Evolutionary conservation across 2,329 filamentous ascomycete genomes (phyloP), one percentile per base, ranked within the genome.

Genomic region (Neopestalotiopsis sp.): DNA sequence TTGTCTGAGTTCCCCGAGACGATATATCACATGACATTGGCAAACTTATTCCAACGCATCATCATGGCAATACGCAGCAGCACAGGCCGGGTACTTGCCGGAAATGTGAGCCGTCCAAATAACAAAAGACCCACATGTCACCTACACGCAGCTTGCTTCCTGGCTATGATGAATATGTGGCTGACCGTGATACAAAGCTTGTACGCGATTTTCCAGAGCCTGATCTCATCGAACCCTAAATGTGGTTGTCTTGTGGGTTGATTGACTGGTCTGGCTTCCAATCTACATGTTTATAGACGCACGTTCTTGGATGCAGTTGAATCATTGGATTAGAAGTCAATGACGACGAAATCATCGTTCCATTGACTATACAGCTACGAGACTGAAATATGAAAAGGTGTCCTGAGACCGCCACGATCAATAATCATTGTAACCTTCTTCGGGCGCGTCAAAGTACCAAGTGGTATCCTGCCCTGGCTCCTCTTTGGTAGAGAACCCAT

Each of bases 401-500:
- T 49, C 14, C 1, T 20, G 45, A 9, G 13, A 7, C 17, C 45
- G 13, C 3, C 45, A 20, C 1, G 14, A 17, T 59, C 24, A 59
- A 59, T 59, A 59, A 12, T 30, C 24, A 17, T 32, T 34, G 10
- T 59, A 59, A 6, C 57, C 57, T 34, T 30, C 32, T 32, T 59
- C 57, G 14, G 57, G 57, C 17, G 24, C 20, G 4, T 59, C 57
- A 32, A 59, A 59, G 17, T 59, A 59, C 57, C 57, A 59, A 5
- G 57, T 59, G 10, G 57, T 59, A 10, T 59, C 57, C 9, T 32
- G 5, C 4, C 57, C 57, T 13, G 57, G 57, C 57, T 30, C 57
- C 57, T 59, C 57, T 1, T 59, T 59, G 24, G 57, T 59, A 7
- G 57, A 59, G 57, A 59, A 59, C 9, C 57, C 57, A 34, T 32